Evolutionary conservation across 768 basidiomycete species (phyloP), one percentile per base, ranked within the genome.

Genomic region (Hydnomerulius pinastri): DNA sequence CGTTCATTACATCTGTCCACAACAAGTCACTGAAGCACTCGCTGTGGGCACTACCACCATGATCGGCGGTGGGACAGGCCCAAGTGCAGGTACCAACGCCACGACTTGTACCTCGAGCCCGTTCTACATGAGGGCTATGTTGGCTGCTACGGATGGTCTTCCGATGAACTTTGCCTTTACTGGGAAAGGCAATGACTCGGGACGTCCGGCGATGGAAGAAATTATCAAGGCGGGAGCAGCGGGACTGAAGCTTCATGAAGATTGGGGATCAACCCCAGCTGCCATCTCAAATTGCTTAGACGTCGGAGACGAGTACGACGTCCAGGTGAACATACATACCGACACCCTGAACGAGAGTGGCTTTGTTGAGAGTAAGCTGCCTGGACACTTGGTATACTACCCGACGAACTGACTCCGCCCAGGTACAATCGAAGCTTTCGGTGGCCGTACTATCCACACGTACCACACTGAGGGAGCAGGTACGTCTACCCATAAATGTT

Each of bases 331-430:
- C 66, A 97, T 99, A 32, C 97, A 99, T 64, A 95, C 94, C 0
- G 97, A 98, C 65, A 98, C 96, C 0, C 70, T 98, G 51, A 98
- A 98, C 65, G 97, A 99, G 73, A 92, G 92, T 55, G 96, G 95
- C 2, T 98, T 96, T 64, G 92, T 98, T 6, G 92, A 99, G 69
- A 87, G 92, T 92, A 61, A 36, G 82, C 68, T 12, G 24, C 10
- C 13, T n/a, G 15, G 28, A 37, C 11, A n/a, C 33, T 25, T n/a
- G 21, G 29, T 51, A n/a, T n/a, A n/a, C 37, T 32, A 30, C 2
- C 17, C 37, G 44, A 18, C 10, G 12, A 15, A 17, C 39, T 64
- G 32, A 59, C 49, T 24, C 41, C 42, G 20, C 36, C 9, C 59
- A 92, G 91, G 78, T 46, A 98, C 96, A 0, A 90, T 98, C 44